Base-by-base conservation (phyloP, 2,329 filamentous ascomycete genomes). In the Pseudogymnoascus sp. region DNA sequence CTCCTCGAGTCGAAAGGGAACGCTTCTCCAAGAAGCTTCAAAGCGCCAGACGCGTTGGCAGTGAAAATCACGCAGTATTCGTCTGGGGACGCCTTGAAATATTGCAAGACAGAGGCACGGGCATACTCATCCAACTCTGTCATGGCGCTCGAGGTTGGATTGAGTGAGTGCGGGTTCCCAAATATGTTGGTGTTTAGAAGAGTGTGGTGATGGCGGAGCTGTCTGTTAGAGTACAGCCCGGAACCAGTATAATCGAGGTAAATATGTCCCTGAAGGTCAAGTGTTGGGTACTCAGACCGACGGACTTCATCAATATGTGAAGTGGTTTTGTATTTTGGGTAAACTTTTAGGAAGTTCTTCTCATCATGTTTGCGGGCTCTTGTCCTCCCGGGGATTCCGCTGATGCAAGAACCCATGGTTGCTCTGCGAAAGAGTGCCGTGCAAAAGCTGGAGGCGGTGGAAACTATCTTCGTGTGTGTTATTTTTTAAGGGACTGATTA, bases 161-260 rank as follows among this genome's bases (percentile, higher is more conserved):
- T 75, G 34, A 62, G 60, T 4, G 73, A 75, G 66, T 76, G 74
- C 1, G 74, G 74, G 66, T 76, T 76, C 60, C 74, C 74, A 21
- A 70, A 72, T 18, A 74, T 61, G 2, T 62, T 64, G n/a, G 57
- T 52, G 7, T 65, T 59, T 3, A 74, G 64, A 0, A 73, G 72
- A 18, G 63, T 60, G 6, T 67, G 63, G 58, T 74, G 73, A 0
- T 70, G 69, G 2, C 59, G 62, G 52, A 70, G 61, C 63, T 76
- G 74, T 1, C 67, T 58, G 1, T 65, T 65, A 2, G 73, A 68
- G 0, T 72, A 68, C 2, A 76, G 70, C 0, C 74, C 70, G 0
- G 73, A 66, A 10, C 74, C 74, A 0, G 74, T 73, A 63, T 75
- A 76, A 67, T 76, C 74, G 3, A 76, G 67, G 57, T 76, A 76